Percentiles rank a stretch among this genome's conserved stretches.
These are phyloP conservation scores for Thyridium curvatum DNA, from an alignment of 2,329 filamentous ascomycete species.

Conservation along the genomic window DNA sequence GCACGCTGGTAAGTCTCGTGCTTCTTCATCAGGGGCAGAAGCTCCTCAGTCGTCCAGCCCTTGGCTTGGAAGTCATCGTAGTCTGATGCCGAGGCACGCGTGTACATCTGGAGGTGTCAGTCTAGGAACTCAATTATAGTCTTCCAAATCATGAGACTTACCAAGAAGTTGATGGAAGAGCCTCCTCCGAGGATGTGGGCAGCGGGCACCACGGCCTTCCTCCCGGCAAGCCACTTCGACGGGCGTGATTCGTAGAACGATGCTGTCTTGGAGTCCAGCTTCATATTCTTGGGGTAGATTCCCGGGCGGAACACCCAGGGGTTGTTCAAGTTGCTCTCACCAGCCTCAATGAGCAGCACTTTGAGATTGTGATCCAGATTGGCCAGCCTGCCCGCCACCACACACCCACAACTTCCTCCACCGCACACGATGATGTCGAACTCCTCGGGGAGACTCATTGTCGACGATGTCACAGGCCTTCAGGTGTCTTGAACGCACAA, in stretches of 20 bases:
- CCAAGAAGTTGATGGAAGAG: constrained; percentile 74
- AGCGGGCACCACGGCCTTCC: constrained; percentile 67
- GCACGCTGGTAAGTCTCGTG: constrained; percentile 71
- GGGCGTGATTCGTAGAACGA: constrained; percentile 75
- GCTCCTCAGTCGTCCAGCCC: constrained; percentile 72
- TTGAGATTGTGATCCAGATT: constrained; percentile 70
- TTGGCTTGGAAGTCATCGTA: constrained; percentile 76
- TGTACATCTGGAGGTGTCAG: constrained; percentile 54
- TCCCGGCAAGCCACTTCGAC: constrained; percentile 64
- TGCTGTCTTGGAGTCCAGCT: constrained; percentile 73
- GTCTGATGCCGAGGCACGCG: constrained; percentile 63
- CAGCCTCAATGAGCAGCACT: constrained; percentile 64
- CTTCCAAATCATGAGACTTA: constrained; percentile 17
- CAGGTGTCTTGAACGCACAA: no score
- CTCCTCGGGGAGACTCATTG: constrained; percentile 56
- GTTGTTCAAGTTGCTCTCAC: constrained; percentile 71
- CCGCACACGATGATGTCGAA: constrained; percentile 77
- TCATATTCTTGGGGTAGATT: constrained; percentile 73
- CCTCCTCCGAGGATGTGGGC: constrained; percentile 68
- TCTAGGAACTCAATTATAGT: background rate
- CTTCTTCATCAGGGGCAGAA: constrained; percentile 73
- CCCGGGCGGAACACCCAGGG: constrained; percentile 71
- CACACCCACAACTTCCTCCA: constrained; percentile 61
- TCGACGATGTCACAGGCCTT: no score
- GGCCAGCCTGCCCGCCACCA: constrained; percentile 56